phyloP scores from a whole-genome alignment of 768 basidiomycete species.

The Rhizopogon roseolus region DNA sequence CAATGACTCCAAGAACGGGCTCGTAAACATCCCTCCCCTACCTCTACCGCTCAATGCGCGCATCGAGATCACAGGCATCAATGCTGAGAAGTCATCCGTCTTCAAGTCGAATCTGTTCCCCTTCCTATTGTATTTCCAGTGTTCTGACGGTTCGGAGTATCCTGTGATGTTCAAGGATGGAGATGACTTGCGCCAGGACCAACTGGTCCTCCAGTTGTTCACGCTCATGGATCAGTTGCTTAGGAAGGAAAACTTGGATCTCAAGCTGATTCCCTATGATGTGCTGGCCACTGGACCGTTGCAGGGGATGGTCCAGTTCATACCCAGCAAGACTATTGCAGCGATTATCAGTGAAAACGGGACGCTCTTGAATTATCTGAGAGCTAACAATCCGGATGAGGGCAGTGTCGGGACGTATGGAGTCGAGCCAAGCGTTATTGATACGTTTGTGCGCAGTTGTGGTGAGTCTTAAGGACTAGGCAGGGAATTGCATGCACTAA shows the following conservation, averaged over 20 bases:
- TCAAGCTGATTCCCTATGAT: conserved; percentile 87
- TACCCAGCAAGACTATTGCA: conserved; percentile 93
- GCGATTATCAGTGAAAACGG: conserved; percentile 92
- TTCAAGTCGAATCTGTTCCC: conserved; percentile 98
- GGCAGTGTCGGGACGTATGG: conserved; percentile 93
- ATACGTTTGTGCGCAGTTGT: conserved; percentile 95
- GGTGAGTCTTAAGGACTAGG: conserved; percentile 49
- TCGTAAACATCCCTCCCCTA: conserved; percentile 74
- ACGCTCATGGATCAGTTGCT: conserved; percentile 95
- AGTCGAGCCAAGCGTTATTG: conserved; percentile 91
- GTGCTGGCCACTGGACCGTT: conserved; percentile 88
- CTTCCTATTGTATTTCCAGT: conserved; percentile 85
- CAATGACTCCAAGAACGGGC: conserved; percentile 78
- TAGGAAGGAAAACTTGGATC: conserved; percentile 91
- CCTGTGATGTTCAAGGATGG: conserved; percentile 99
- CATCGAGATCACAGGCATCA: conserved; percentile 79
- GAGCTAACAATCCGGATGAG: conserved; percentile 86
- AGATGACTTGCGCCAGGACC: conserved; percentile 97
- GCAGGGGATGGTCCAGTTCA: conserved; percentile 96
- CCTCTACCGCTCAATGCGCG: conserved; percentile 91
- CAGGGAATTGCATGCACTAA: conserved; percentile 8
- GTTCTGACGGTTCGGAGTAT: conserved; percentile 79
- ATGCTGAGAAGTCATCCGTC: conserved; percentile 87
- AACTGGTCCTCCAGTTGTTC: conserved; percentile 97
- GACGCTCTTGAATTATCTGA: conserved; percentile 81